phyloP scores from a whole-genome alignment of 2,329 filamentous ascomycete species.

The Alternaria brassicae region DNA sequence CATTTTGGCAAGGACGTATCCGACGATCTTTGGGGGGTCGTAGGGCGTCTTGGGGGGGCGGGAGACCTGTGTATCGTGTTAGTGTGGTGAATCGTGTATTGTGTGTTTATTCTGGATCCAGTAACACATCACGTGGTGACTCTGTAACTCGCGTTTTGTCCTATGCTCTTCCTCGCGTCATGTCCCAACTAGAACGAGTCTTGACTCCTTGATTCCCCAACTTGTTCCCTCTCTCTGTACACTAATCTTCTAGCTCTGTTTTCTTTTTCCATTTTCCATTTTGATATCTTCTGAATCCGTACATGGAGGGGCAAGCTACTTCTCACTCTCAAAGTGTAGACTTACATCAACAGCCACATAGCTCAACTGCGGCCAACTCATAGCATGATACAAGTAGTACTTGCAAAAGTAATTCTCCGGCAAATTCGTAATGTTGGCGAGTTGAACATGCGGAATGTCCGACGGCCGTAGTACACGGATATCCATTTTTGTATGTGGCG shows the following conservation, averaged over 20 bases:
- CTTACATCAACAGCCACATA: conserved; percentile 88
- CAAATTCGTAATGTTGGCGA: conserved; percentile 98
- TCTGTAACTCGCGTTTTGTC: too few relatives aligned
- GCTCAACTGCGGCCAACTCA: conserved; percentile 96
- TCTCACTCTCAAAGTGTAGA: conserved; percentile 6
- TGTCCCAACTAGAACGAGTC: not conserved
- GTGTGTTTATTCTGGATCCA: not conserved
- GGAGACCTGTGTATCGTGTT: conserved; percentile 61
- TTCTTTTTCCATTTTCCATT: not conserved
- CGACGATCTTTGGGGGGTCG: conserved; percentile 96
- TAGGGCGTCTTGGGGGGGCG: conserved; percentile 78
- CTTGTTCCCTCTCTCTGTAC: not conserved
- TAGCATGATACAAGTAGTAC: conserved; percentile 99
- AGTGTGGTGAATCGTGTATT: not conserved
- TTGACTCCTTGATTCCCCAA: not conserved
- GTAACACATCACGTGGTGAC: not conserved
- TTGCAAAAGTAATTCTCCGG: conserved; percentile 99
- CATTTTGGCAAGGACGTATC: conserved; percentile 99
- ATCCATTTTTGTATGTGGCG: conserved; percentile 67
- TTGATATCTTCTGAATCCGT: not conserved
- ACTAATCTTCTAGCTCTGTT: not conserved
- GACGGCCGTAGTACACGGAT: conserved; percentile 84
- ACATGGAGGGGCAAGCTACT: not conserved
- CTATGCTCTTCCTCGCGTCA: too few relatives aligned
- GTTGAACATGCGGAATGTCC: conserved; percentile 91